Evolutionary conservation across 768 basidiomycete genomes (phyloP).

Genomic region (Pulveroboletus ravenelii): DNA sequence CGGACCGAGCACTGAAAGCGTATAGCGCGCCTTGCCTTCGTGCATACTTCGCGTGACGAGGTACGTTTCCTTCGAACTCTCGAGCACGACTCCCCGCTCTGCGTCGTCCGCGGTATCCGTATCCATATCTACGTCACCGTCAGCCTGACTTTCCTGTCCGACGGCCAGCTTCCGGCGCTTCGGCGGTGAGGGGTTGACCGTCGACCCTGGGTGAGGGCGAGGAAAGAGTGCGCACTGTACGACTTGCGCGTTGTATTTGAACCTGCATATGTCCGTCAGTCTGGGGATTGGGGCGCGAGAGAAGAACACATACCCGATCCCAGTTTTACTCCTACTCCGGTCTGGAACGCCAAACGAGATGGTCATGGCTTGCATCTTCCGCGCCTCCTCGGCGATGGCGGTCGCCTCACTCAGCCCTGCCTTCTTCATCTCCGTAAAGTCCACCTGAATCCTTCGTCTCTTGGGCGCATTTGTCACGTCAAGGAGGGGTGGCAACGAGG

Average conservation of each 20-base stretch:
- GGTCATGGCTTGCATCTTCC: conserved; percentile 40
- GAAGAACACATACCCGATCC: conserved; percentile 40
- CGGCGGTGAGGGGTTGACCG: conserved; percentile 11
- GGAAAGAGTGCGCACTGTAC: conserved; percentile 46
- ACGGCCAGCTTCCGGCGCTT: conserved; percentile 27
- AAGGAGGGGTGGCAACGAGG: conserved; percentile 26
- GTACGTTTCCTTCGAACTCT: conserved; percentile 20
- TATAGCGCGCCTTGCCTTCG: conserved; percentile 13
- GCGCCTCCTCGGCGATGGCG: conserved; percentile 35
- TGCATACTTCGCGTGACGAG: conserved; percentile 14
- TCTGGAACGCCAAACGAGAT: conserved; percentile 43
- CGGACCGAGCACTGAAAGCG: conserved; percentile 15
- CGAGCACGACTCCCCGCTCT: conserved; percentile 21
- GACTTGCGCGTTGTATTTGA: conserved; percentile 46
- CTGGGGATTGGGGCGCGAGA: not conserved
- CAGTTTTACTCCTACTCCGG: conserved; percentile 30
- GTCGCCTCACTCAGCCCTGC: conserved; percentile 20
- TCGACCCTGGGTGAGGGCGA: conserved; percentile 14
- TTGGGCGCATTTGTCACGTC: conserved; percentile 36
- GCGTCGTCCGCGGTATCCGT: conserved; percentile 9
- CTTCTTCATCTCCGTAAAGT: conserved; percentile 21
- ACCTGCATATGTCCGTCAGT: conserved; percentile 31
- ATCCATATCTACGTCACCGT: conserved; percentile 7
- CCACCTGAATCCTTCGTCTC: conserved; percentile 20
- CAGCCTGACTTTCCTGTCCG: conserved; percentile 3